phyloP scores from a whole-genome alignment of 192 early-diverging fungal species.

The Coemansia sp. region DNA sequence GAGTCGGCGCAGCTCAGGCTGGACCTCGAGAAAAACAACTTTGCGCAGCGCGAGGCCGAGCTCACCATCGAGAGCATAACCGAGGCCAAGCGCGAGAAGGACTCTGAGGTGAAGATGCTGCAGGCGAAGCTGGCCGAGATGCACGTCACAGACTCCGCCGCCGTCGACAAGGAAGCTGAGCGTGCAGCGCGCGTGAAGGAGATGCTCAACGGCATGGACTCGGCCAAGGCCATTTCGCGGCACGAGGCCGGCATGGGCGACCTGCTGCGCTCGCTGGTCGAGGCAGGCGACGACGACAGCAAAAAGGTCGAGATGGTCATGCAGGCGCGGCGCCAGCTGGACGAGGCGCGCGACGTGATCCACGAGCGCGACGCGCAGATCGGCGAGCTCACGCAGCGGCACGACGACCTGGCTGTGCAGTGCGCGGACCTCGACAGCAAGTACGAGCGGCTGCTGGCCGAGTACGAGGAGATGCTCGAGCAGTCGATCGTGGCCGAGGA shows the following conservation, averaged over 20 bases:
- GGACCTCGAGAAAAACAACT: conserved; percentile 83
- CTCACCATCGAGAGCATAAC: conserved; percentile 89
- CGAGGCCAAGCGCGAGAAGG: conserved; percentile 80
- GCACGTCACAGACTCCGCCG: conserved; percentile 20
- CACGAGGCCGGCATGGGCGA: conserved; percentile 52
- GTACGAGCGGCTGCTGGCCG: conserved; percentile 45
- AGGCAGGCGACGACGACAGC: conserved; percentile 48
- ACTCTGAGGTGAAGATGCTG: conserved; percentile 68
- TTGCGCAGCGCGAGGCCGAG: conserved; percentile 83
- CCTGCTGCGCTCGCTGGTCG: conserved; percentile 49
- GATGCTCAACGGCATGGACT: conserved; percentile 47
- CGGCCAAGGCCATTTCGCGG: conserved; percentile 49
- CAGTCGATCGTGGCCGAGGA: conserved; percentile 53
- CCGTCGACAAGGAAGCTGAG: conserved; percentile 57
- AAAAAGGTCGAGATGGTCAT: conserved; percentile 46
- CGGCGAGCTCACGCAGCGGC: conserved; percentile 20
- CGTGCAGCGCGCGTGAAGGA: conserved; percentile 50
- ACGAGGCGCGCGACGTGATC: conserved; percentile 30
- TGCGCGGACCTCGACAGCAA: conserved; percentile 35
- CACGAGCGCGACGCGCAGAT: conserved; percentile 17
- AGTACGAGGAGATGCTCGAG: conserved; percentile 56
- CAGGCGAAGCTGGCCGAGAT: conserved; percentile 66
- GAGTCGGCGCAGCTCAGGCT: conserved; percentile 78
- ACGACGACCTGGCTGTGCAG: conserved; percentile 14
- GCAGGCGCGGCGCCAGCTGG: conserved; percentile 42